These are phyloP conservation scores for Jackrogersella multiformis DNA, from an alignment of 495 filamentous ascomycete species.

Conservation along the genomic window DNA sequence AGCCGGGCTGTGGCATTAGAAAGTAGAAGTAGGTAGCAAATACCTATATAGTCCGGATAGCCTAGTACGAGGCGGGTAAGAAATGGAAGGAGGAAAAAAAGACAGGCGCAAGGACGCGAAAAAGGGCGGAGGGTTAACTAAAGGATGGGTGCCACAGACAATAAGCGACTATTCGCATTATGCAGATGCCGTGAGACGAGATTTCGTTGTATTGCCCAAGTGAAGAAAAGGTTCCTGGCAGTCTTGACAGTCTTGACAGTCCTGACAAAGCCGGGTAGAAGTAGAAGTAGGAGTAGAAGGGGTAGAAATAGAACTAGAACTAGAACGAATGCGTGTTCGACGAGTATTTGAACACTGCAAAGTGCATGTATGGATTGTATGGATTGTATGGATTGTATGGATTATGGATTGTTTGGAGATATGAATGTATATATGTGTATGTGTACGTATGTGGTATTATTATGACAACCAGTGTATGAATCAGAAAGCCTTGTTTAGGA, in stretches of 20 bases:
- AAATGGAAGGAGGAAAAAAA: slow-evolving; percentile 19
- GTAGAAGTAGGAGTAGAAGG: no score
- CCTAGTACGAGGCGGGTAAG: slow-evolving; percentile 25
- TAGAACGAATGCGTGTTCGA: slow-evolving; percentile 23
- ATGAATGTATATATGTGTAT: neutral
- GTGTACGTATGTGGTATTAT: neutral
- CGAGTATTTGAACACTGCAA: slow-evolving; percentile 13
- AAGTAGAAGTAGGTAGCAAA: slow-evolving; percentile 14
- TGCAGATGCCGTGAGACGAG: slow-evolving; percentile 48
- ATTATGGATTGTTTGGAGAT: no score
- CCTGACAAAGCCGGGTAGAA: slow-evolving; percentile 39
- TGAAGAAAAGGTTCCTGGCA: slow-evolving; percentile 27
- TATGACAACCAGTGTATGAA: slow-evolving; percentile 3
- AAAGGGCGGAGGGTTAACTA: slow-evolving; percentile 40
- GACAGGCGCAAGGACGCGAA: slow-evolving; percentile 34
- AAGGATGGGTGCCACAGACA: slow-evolving; percentile 48
- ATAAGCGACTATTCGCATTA: slow-evolving; percentile 49
- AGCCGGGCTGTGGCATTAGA: slow-evolving; percentile 19
- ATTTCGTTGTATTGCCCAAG: slow-evolving; percentile 29
- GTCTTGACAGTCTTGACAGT: no score
- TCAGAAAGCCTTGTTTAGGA: slow-evolving; percentile 25
- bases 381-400: no score
- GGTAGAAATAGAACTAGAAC: no score
- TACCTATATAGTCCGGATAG: slow-evolving; percentile 19
- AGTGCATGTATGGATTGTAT: neutral